phyloP scores from a whole-genome alignment of 208 protist species.

The Leishmania major region DNA sequence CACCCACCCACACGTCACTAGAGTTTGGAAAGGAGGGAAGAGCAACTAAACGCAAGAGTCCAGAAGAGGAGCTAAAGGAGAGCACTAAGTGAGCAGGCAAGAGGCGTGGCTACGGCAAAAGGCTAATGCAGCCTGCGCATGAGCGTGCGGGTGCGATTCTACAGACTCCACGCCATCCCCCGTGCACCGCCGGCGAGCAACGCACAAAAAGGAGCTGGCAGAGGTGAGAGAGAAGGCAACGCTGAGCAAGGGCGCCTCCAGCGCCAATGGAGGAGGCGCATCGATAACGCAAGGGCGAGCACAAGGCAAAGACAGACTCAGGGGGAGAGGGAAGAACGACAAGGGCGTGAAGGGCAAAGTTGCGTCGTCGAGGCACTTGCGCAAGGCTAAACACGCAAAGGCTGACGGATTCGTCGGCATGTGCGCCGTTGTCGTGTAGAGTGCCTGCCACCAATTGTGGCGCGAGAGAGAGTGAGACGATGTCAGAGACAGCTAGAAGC shows the following conservation, averaged over 20 bases:
- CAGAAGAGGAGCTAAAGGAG: not conserved
- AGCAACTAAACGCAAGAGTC: not conserved
- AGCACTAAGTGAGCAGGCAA: not conserved
- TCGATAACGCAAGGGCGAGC: not conserved
- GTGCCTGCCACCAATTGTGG: not conserved
- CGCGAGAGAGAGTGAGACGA: not conserved
- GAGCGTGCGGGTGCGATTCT: not conserved
- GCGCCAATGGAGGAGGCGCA: not conserved
- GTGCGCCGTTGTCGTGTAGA: not conserved
- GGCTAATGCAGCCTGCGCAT: not conserved
- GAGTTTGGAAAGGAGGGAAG: not conserved
- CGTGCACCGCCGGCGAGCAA: not conserved
- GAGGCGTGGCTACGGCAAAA: not conserved
- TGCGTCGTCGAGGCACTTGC: not conserved
- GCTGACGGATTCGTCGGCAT: not conserved
- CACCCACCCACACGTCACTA: not conserved
- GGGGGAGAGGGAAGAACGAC: too few species aligned
- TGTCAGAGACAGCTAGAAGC: not conserved
- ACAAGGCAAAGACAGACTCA: not conserved
- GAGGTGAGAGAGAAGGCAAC: not conserved
- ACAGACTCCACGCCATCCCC: not conserved
- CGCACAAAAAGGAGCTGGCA: not conserved
- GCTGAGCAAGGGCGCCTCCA: not conserved
- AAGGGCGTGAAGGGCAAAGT: not conserved
- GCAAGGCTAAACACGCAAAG: not conserved